phyloP scores from a whole-genome alignment of 2,329 filamentous ascomycete species.

The Diplodia scrobiculata region DNA sequence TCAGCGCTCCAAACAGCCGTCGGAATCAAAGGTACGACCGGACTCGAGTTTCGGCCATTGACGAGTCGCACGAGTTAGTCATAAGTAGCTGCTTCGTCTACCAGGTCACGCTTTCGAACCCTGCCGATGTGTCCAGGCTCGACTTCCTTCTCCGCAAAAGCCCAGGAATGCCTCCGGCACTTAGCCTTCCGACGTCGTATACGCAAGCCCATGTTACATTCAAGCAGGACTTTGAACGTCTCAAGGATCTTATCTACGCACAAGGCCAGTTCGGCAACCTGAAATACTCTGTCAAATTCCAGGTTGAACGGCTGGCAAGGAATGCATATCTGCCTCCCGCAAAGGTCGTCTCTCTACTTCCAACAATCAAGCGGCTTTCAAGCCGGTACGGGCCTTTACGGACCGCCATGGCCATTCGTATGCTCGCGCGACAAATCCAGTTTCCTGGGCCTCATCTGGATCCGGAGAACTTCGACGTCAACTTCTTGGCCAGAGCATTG shows the following conservation, averaged over 20 bases:
- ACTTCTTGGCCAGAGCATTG: constrained; percentile 32
- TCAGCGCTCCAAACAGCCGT: constrained; percentile 26
- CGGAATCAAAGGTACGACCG: constrained; percentile 27
- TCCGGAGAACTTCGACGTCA: constrained; percentile 46
- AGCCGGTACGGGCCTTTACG: constrained; percentile 33
- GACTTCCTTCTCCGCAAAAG: constrained; percentile 33
- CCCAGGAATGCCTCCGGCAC: constrained; percentile 38
- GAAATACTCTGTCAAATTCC: constrained; percentile 61
- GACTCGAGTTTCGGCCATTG: constrained; percentile 44
- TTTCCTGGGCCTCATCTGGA: constrained; percentile 58
- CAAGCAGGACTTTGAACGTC: constrained; percentile 24
- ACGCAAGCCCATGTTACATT: constrained; percentile 27
- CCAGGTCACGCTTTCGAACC: constrained; percentile 40
- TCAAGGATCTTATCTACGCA: constrained; percentile 20
- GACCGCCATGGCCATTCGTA: constrained; percentile 54
- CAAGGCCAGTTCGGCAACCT: constrained; percentile 36
- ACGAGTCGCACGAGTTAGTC: constrained; percentile 43
- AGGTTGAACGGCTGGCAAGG: constrained; percentile 64
- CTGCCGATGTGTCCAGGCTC: constrained; percentile 34
- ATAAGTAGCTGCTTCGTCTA: constrained; percentile 57
- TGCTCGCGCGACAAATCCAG: constrained; percentile 56
- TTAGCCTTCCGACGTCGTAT: constrained; percentile 2
- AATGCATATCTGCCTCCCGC: constrained; percentile 55
- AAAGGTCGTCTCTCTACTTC: constrained; percentile 53
- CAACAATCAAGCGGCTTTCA: constrained; percentile 45